Percentiles rank a stretch among this genome's conserved stretches.
These are phyloP conservation scores for Naganishia liquefaciens DNA, from an alignment of 1,284 basidiomycete genomes.

Conservation along the genomic window DNA sequence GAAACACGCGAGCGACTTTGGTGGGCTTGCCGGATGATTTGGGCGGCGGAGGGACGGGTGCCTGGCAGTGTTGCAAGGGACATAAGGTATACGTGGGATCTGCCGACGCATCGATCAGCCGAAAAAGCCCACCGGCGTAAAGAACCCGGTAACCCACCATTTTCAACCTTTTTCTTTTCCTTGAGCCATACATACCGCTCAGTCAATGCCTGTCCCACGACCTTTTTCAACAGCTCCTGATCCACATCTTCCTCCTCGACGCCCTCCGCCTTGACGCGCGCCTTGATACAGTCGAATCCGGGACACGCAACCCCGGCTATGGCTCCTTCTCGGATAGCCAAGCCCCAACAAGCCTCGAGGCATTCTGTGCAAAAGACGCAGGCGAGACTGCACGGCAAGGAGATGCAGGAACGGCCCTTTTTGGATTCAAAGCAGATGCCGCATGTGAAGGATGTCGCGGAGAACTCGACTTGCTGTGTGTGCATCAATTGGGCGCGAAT, in stretches of 20 bases:
- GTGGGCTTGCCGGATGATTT: slow-evolving; percentile 4
- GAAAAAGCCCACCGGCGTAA: too few relatives aligned
- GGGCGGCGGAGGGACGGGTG: slow-evolving; percentile 48
- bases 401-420: slow-evolving; percentile 47
- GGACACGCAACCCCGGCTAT: slow-evolving; percentile 51
- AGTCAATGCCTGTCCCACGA: slow-evolving; percentile 44
- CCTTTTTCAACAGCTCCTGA: slow-evolving; percentile 61
- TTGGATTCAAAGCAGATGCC: slow-evolving; percentile 52
- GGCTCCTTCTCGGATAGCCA: slow-evolving; percentile 51
- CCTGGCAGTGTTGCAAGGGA: slow-evolving; percentile 50
- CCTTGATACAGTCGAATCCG: slow-evolving; percentile 47
- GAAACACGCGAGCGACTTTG: slow-evolving; percentile 18
- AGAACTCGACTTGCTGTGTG: slow-evolving; percentile 44
- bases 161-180: slow-evolving; percentile 46
- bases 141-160: slow-evolving; percentile 38
- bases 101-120: slow-evolving; percentile 17
- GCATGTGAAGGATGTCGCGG: slow-evolving; percentile 46
- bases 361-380: slow-evolving; percentile 44
- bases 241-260: slow-evolving; percentile 6
- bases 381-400: background rate
- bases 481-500: slow-evolving; percentile 43
- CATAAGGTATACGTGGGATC: slow-evolving; percentile 50
- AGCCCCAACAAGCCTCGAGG: slow-evolving; percentile 47
- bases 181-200: slow-evolving; percentile 44
- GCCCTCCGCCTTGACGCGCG: slow-evolving; percentile 37